Percentiles rank a stretch among this genome's conserved stretches.
Evolutionary conservation across 805 yeast genomes (phyloP).

Genomic region (Saccharomycopsis sp.): DNA sequence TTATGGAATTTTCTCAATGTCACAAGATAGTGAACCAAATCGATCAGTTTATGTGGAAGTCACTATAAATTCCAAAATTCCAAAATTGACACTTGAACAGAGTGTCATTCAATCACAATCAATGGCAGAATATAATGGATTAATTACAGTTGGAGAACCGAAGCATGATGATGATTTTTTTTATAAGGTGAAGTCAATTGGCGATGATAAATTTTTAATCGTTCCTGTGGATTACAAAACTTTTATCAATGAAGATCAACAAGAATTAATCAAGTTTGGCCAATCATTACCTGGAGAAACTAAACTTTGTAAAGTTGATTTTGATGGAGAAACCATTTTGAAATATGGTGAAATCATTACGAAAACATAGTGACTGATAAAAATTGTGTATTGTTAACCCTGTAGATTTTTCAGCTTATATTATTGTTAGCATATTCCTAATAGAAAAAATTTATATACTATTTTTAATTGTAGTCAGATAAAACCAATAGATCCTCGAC

Average conservation of each 20-base stretch:
- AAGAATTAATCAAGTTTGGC: background rate
- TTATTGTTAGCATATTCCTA: too few relatives aligned
- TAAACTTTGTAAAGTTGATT: slow-evolving; percentile 13
- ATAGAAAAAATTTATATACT: too few relatives aligned
- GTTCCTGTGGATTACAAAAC: slow-evolving; percentile 32
- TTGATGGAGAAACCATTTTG: slow-evolving; percentile 10
- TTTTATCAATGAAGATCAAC: slow-evolving; percentile 28
- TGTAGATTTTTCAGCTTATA: too few relatives aligned
- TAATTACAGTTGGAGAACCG: slow-evolving; percentile 8
- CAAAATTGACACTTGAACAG: slow-evolving; percentile 41
- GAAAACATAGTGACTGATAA: too few relatives aligned
- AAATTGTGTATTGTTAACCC: too few relatives aligned
- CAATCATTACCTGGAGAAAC: background rate
- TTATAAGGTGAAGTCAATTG: slow-evolving; percentile 34
- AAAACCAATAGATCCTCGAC: slow-evolving; percentile 48
- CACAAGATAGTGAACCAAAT: slow-evolving; percentile 78
- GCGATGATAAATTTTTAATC: slow-evolving; percentile 36
- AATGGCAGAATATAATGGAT: background rate
- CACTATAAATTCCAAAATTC: slow-evolving; percentile 29
- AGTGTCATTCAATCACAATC: slow-evolving; percentile 29
- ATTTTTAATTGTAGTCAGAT: too few relatives aligned
- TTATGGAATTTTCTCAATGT: slow-evolving; percentile 54
- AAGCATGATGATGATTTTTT: slow-evolving; percentile 23
- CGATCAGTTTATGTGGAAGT: slow-evolving; percentile 60
- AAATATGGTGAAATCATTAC: slow-evolving; percentile 2